phyloP scores from a whole-genome alignment of 148 eudicot genomes.

The Chenopodium berlandieri region DNA sequence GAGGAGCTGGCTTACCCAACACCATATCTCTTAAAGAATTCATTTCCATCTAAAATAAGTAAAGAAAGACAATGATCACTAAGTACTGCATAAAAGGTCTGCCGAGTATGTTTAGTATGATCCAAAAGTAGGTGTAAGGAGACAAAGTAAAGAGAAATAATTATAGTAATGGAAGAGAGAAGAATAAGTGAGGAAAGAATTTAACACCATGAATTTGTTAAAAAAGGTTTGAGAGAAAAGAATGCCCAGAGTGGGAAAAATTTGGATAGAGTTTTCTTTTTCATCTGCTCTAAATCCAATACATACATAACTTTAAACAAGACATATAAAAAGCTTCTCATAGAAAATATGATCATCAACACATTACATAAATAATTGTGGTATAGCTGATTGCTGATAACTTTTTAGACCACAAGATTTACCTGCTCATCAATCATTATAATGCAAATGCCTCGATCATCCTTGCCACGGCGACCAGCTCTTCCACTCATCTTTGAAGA shows the following conservation, averaged over 20 bases:
- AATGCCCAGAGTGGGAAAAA: too few species aligned
- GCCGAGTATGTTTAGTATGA: too few species aligned
- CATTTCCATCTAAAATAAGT: slow-evolving; percentile 74
- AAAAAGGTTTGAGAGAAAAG: too few species aligned
- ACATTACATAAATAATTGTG: neutral
- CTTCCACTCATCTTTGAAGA: slow-evolving; percentile 89
- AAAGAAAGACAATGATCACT: neutral
- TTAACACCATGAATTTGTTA: too few species aligned
- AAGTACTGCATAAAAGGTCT: neutral
- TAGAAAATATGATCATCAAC: neutral
- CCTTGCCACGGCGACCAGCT: slow-evolving; percentile 99
- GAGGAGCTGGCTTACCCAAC: slow-evolving; percentile 92
- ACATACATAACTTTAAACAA: neutral
- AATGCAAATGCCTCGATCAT: slow-evolving; percentile 95
- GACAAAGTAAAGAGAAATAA: too few species aligned
- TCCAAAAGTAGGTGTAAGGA: too few species aligned
- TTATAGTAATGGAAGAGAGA: neutral
- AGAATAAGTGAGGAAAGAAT: too few species aligned
- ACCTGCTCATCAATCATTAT: slow-evolving; percentile 99
- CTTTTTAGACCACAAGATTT: neutral
- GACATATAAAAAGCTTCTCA: too few species aligned
- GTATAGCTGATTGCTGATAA: neutral
- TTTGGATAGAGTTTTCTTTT: too few species aligned
- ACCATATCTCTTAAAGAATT: slow-evolving; percentile 85
- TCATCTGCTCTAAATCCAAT: neutral